Percentiles rank a stretch among this genome's conserved stretches.
phyloP scores from a whole-genome alignment of 129 eudicot species.

The Glebionis coronaria region DNA sequence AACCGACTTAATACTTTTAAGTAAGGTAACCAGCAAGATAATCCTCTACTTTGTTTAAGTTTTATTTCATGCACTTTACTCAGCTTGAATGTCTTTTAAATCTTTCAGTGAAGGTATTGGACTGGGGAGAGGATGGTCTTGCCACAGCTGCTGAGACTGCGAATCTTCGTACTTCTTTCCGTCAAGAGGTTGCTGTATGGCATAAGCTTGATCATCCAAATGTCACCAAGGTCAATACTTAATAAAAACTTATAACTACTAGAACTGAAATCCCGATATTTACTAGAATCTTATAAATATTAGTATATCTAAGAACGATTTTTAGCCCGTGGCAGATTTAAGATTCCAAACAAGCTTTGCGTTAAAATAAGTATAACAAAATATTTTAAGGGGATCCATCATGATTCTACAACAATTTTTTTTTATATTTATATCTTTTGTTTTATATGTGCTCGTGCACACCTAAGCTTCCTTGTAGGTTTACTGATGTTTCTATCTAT shows the following conservation, averaged over 20 bases:
- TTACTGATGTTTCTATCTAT: too few relatives aligned
- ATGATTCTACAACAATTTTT: too few relatives aligned
- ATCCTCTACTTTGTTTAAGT: not conserved
- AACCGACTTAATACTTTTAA: too few relatives aligned
- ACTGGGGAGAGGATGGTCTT: slow-evolving; percentile 96
- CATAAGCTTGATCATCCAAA: slow-evolving; percentile 94
- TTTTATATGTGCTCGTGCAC: too few relatives aligned
- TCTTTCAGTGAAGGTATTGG: slow-evolving; percentile 75
- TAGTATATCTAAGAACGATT: not conserved
- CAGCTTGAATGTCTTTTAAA: slow-evolving; percentile 9
- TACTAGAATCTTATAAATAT: not conserved
- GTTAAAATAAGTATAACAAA: too few relatives aligned
- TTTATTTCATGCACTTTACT: not conserved
- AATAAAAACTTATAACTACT: not conserved
- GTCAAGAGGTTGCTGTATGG: slow-evolving; percentile 94
- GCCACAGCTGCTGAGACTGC: slow-evolving; percentile 74
- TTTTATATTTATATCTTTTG: too few relatives aligned
- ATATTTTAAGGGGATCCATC: too few relatives aligned
- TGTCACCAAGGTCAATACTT: slow-evolving; percentile 73
- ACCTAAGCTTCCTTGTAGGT: too few relatives aligned
- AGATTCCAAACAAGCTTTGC: not conserved
- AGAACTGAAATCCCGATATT: not conserved
- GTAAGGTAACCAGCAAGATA: not conserved
- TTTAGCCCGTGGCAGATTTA: not conserved
- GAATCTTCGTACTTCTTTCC: slow-evolving; percentile 74